Base-by-base conservation (phyloP, 768 basidiomycete genomes). In the Mycena belliarum region DNA sequence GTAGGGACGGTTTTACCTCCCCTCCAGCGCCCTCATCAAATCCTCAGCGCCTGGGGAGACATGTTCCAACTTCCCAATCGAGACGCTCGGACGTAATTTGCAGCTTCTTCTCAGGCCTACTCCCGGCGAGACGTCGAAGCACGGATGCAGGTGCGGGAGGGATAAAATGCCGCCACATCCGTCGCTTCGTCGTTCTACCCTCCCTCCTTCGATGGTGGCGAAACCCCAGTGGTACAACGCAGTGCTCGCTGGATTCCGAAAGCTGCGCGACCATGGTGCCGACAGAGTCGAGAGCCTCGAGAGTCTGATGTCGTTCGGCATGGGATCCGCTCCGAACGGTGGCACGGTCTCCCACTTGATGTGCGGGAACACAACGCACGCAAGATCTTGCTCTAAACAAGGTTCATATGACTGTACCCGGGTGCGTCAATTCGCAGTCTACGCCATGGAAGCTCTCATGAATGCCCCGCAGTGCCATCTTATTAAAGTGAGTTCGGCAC, bases 381-480 rank as follows among this genome's bases (percentile, higher is more conserved):
- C 41, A 9, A 40, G 37, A 21, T 55, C 57, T 21, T 66, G 66
- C 51, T 25, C 56, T 5, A 46, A 60, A 51, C 59, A 40, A 66
- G 63, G 66, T 63, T 60, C 24, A 62, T 46, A 32, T 63, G 33
- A 26, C 53, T 68, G 49, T 65, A 61, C 61, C 65, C 57, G 57
- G 66, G 72, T 58, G 41, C 52, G 60, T 66, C 47, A 14, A 55
- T 49, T 44, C 60, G 16, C 53, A 53, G 47, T 53, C 52, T 52
- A 47, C 61, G 33, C n/a, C 9, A 15, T 35, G 7, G 23, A n/a
- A 16, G 43, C 20, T 28, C 38, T 49, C 7, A 45, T 32, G 26
- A 52, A n/a, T 29, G n/a, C n/a, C 46, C 54, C 52, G 16, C 60
- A 70, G 63, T 73, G 74, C 64, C 70, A 67, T 49, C 65, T 72